These are phyloP conservation scores for Quercus cerris DNA, from an alignment of 306 rosid genomes.

Conservation along the genomic window DNA sequence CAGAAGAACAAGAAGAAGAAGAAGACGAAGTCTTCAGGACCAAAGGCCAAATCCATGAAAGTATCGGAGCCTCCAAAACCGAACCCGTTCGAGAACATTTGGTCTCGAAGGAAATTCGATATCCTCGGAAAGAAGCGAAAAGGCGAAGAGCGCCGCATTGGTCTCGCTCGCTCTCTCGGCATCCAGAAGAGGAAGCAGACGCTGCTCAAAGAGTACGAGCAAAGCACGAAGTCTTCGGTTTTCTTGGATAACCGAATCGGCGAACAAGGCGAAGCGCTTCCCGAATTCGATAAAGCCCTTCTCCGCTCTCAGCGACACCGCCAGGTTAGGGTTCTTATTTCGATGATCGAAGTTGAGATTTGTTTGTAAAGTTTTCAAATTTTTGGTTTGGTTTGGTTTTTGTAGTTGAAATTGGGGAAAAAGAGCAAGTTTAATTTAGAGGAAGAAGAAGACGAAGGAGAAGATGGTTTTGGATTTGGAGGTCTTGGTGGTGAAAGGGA, in stretches of 20 bases:
- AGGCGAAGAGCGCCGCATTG: constrained; percentile 76
- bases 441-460: constrained; percentile 52
- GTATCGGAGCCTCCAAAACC: constrained; percentile 37
- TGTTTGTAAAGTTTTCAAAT: not conserved
- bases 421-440: constrained; percentile 77
- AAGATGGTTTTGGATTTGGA: constrained; percentile 46
- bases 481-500: constrained; percentile 64
- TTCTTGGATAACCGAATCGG: constrained; percentile 84
- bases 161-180: constrained; percentile 70
- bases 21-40: constrained; percentile 29
- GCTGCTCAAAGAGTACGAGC: constrained; percentile 72
- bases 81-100: constrained; percentile 72
- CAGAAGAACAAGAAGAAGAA: constrained; percentile 44
- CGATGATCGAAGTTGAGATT: not conserved
- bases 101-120: constrained; percentile 78
- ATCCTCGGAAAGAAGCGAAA: constrained; percentile 78
- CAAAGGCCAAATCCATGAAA: constrained; percentile 67
- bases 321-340: constrained; percentile 36
- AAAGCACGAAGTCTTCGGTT: constrained; percentile 54
- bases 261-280: constrained; percentile 58
- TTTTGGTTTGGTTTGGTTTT: not conserved
- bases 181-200: constrained; percentile 85
- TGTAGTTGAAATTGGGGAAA: constrained; percentile 62
- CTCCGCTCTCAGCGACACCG: constrained; percentile 80
- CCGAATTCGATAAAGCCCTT: constrained; percentile 80